Percentiles rank a stretch among this genome's conserved stretches.
These are phyloP conservation scores for Fraxinus paxiana DNA, from an alignment of 305 asterid species.

Conservation along the genomic window DNA sequence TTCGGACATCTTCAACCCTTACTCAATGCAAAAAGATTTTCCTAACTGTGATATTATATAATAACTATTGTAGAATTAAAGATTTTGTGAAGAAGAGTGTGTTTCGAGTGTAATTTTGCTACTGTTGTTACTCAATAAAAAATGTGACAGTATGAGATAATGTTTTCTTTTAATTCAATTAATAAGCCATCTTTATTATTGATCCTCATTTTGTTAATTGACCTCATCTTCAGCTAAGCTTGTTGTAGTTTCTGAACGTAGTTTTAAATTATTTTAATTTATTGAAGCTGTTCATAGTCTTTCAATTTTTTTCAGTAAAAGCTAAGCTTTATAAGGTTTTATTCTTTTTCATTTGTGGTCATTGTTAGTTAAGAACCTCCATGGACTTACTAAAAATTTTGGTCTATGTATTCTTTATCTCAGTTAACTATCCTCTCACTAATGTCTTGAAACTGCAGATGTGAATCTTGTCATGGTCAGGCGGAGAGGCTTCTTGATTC, in stretches of 20 bases:
- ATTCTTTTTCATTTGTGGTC: neutral
- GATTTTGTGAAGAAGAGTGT: neutral
- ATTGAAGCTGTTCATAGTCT: neutral
- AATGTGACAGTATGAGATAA: neutral
- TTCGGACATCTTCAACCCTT: neutral
- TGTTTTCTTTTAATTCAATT: neutral
- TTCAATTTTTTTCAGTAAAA: neutral
- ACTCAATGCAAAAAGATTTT: neutral
- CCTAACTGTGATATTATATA: neutral
- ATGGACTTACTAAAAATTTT: neutral
- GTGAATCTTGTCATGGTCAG: conserved; percentile 99
- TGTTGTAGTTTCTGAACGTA: neutral
- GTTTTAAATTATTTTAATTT: neutral
- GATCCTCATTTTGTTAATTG: neutral
- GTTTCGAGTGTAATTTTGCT: neutral
- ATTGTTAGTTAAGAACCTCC: neutral
- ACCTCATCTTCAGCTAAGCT: conserved; percentile 11
- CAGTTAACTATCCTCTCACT: conserved; percentile 16
- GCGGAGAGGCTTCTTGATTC: conserved; percentile 99
- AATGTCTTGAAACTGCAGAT: conserved; percentile 47
- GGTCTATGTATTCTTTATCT: neutral
- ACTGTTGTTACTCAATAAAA: neutral
- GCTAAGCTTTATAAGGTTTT: neutral
- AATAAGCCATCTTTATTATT: neutral
- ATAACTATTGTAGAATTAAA: neutral